Conservation (phyloP, 2,329 filamentous ascomycete genomes). For the Didymella segeticola region DNA sequence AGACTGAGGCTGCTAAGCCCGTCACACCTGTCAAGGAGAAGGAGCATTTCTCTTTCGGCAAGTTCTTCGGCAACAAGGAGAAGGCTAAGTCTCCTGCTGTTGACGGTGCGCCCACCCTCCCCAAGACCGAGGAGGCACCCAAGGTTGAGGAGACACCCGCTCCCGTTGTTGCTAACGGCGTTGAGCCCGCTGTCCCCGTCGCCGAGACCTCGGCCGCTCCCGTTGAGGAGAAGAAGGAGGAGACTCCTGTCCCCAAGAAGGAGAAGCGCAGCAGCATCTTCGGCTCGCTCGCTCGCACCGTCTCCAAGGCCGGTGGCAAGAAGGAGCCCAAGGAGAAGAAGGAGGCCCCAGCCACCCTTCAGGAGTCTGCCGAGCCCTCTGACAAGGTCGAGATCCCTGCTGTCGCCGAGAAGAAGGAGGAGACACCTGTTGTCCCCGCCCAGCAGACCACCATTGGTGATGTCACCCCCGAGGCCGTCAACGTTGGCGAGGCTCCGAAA, state of each 20-base stretch:
- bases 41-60: conserved; percentile 62
- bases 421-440: conserved; percentile 33
- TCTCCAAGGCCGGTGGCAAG: conserved; percentile 51
- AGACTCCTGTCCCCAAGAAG: conserved; percentile 62
- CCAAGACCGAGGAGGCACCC: conserved; percentile 51
- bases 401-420: conserved; percentile 40
- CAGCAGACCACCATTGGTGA: conserved; percentile 47
- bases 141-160: conserved; percentile 44
- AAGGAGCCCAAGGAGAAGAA: conserved; percentile 49
- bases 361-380: conserved; percentile 40
- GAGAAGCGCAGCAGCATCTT: conserved; percentile 89
- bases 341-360: conserved; percentile 45
- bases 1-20: conserved; percentile 40
- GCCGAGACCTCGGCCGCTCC: conserved; percentile 55
- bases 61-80: conserved; percentile 59
- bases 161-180: conserved; percentile 27
- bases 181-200: conserved; percentile 34
- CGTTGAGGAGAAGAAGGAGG: conserved; percentile 45
- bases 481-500: conserved; percentile 50
- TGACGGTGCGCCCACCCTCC: conserved; percentile 49
- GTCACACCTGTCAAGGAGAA: conserved; percentile 53
- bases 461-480: conserved; percentile 48
- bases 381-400: conserved; percentile 30
- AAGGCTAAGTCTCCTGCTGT: conserved; percentile 54
- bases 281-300: conserved; percentile 65